Conservation (phyloP, 2,329 filamentous ascomycete genomes). For the Cladorrhinum sp. region DNA sequence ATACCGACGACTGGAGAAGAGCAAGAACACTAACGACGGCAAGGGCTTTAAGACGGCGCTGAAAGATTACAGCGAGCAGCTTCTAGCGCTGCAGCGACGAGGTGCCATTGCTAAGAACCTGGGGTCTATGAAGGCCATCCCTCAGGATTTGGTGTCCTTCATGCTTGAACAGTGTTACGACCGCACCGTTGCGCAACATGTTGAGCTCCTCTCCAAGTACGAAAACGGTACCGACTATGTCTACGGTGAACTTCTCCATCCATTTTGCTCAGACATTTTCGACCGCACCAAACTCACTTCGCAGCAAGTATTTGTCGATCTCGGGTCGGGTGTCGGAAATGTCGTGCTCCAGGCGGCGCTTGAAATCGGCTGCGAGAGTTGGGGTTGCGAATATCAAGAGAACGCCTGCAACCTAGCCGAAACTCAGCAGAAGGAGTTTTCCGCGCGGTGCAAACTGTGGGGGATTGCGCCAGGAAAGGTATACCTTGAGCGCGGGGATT, state of each 20-base stretch:
- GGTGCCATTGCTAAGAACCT: constrained; percentile 73
- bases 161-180: constrained; percentile 88
- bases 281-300: constrained; percentile 74
- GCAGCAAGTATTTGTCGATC: constrained; percentile 84
- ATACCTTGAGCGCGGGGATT: constrained; percentile 79
- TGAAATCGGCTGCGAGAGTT: constrained; percentile 89
- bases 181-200: constrained; percentile 84
- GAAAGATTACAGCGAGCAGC: constrained; percentile 70
- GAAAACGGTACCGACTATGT: constrained; percentile 89
- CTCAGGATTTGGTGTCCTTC: constrained; percentile 70
- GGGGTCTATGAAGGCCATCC: constrained; percentile 64
- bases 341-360: constrained; percentile 91
- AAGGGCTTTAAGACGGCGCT: constrained; percentile 71
- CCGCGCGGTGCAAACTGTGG: constrained; percentile 83
- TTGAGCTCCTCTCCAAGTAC: constrained; percentile 80
- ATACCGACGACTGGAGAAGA: constrained; percentile 71
- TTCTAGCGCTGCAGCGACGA: constrained; percentile 63
- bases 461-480: constrained; percentile 77
- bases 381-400: constrained; percentile 95
- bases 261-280: constrained; percentile 81
- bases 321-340: constrained; percentile 94
- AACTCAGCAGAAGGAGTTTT: constrained; percentile 78
- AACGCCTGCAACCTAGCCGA: constrained; percentile 82
- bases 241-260: constrained; percentile 87
- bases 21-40: constrained; percentile 61